phyloP scores from a whole-genome alignment of 768 basidiomycete genomes.

The Rhizopogon sp. region DNA sequence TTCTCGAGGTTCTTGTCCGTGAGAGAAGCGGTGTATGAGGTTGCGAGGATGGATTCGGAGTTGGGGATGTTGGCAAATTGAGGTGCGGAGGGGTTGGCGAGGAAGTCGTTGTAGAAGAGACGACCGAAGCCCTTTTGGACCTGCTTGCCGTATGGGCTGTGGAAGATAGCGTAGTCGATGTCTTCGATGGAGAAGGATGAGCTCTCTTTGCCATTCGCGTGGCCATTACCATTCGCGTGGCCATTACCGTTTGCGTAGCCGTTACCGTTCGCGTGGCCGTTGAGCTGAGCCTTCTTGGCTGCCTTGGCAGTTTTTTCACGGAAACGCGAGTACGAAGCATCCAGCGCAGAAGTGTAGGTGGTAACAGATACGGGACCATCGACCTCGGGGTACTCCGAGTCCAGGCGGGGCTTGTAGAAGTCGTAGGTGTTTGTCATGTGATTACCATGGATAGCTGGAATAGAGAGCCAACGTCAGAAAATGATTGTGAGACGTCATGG shows the following conservation, averaged over 20 bases:
- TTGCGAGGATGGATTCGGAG: constrained; percentile 63
- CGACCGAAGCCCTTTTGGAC: constrained; percentile 97
- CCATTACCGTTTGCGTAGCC: constrained; percentile 24
- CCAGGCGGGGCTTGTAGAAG: constrained; percentile 97
- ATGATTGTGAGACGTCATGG: not conserved
- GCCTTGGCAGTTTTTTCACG: constrained; percentile 68
- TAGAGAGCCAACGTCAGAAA: constrained; percentile 3
- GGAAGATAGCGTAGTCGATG: constrained; percentile 93
- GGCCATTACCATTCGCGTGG: constrained; percentile 32
- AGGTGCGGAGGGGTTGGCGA: constrained; percentile 64
- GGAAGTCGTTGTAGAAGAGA: constrained; percentile 89
- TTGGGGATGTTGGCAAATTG: constrained; percentile 67
- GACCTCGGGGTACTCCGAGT: constrained; percentile 93
- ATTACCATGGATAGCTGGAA: constrained; percentile 85
- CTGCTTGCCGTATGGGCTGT: constrained; percentile 98
- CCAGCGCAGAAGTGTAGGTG: constrained; percentile 91
- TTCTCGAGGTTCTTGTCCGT: constrained; percentile 96
- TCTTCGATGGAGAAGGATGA: constrained; percentile 68
- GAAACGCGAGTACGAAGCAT: constrained; percentile 83
- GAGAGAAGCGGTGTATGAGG: constrained; percentile 68
- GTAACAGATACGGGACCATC: constrained; percentile 96
- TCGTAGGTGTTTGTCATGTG: constrained; percentile 99
- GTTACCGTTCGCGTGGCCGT: constrained; percentile 33
- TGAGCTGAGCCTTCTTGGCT: constrained; percentile 44
- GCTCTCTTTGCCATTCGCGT: constrained; percentile 27